These are phyloP conservation scores for Lasiodiplodia hormozganensis DNA, from an alignment of 2,329 filamentous ascomycete genomes.

Conservation along the genomic window DNA sequence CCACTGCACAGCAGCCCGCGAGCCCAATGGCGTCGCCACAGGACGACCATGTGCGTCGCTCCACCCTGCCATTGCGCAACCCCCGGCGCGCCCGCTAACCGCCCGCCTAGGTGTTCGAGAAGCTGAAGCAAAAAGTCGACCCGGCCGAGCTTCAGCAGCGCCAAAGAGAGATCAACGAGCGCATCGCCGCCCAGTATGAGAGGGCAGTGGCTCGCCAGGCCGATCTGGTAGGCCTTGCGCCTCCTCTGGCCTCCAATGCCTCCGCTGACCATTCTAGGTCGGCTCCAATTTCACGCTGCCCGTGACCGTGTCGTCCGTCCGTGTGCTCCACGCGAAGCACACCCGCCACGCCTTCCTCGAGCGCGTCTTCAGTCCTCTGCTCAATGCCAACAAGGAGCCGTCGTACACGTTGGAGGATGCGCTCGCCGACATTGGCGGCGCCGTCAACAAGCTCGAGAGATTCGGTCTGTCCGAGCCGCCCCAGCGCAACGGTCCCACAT, in stretches of 20 bases:
- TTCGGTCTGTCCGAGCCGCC: constrained; percentile 67
- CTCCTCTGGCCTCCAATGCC: constrained; percentile 19
- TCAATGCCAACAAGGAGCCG: constrained; percentile 70
- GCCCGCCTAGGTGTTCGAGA: constrained; percentile 62
- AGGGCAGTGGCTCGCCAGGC: constrained; percentile 69
- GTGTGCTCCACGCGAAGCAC: constrained; percentile 80
- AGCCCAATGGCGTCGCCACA: constrained; percentile 50
- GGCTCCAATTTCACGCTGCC: constrained; percentile 84
- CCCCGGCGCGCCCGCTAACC: background rate
- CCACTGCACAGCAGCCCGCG: constrained; percentile 27
- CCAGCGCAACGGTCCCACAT: background rate
- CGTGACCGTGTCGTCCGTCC: constrained; percentile 84
- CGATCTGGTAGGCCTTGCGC: constrained; percentile 64
- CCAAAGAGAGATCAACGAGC: constrained; percentile 66
- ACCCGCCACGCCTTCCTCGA: constrained; percentile 87
- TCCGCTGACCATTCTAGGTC: constrained; percentile 29
- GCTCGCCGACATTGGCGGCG: constrained; percentile 72
- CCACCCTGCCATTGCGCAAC: constrained; percentile 28
- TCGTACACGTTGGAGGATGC: constrained; percentile 83
- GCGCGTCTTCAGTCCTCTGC: constrained; percentile 77
- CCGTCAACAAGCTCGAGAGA: constrained; percentile 75
- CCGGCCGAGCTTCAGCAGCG: constrained; percentile 65
- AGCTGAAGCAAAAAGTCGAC: constrained; percentile 65
- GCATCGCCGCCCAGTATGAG: constrained; percentile 63
- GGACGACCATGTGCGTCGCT: constrained; percentile 55